Percentiles rank a stretch among this genome's conserved stretches.
Conservation (phyloP, 805 yeast species). For the Candida alai region DNA sequence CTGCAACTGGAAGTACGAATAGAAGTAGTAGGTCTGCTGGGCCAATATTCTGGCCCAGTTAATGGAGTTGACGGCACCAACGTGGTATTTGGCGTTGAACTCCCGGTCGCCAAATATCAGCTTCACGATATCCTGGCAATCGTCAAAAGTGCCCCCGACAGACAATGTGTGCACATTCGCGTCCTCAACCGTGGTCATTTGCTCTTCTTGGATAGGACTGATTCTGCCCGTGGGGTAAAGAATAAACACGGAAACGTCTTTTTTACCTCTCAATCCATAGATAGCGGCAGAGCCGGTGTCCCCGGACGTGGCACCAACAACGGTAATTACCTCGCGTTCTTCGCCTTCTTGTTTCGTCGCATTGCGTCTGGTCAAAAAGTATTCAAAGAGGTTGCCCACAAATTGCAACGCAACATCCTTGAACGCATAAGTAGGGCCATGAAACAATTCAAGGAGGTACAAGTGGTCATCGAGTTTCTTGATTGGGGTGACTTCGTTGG, state of each 20-base stretch:
- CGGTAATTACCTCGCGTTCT: conserved; percentile 79
- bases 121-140: conserved; percentile 96
- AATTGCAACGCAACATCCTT: conserved; percentile 98
- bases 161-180: conserved; percentile 91
- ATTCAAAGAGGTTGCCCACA: conserved; percentile 95
- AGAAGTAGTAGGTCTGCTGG: conserved; percentile 94
- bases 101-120: conserved; percentile 85
- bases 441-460: conserved; percentile 87
- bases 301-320: conserved; percentile 98
- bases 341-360: conserved; percentile 43
- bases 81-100: conserved; percentile 85
- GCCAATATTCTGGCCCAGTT: conserved; percentile 99
- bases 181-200: conserved; percentile 96
- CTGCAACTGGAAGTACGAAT: conserved; percentile 75
- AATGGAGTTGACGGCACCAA: conserved; percentile 97
- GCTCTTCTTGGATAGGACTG: conserved; percentile 96
- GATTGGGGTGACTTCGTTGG: conserved; percentile 85
- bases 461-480: conserved; percentile 58
- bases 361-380: conserved; percentile 77
- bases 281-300: conserved; percentile 99
- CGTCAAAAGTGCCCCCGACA: conserved; percentile 95
- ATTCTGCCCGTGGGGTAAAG: conserved; percentile 96
- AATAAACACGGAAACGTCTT: conserved; percentile 96
- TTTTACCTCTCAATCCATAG: conserved; percentile 94
- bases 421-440: conserved; percentile 99